Percentiles rank a stretch among this genome's conserved stretches.
Evolutionary conservation across 2,329 filamentous ascomycete genomes (phyloP).

Genomic region (Sporothrix euskadiensis): DNA sequence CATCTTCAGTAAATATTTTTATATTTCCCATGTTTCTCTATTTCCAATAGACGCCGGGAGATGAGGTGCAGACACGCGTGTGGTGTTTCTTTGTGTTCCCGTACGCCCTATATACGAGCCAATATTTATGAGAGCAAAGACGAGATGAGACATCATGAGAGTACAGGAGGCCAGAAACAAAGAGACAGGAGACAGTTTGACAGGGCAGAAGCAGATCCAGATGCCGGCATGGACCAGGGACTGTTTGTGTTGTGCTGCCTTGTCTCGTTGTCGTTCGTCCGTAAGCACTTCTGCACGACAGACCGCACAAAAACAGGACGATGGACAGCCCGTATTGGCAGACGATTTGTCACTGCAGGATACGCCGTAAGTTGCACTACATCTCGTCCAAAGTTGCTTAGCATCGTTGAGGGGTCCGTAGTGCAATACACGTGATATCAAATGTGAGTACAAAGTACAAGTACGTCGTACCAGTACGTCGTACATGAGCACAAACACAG

Average conservation of each 20-base stretch:
- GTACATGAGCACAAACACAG: background rate
- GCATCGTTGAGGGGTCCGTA: background rate
- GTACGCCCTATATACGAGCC: constrained; percentile 3
- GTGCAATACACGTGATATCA: constrained; percentile 1
- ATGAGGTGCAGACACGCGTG: background rate
- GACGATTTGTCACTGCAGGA: background rate
- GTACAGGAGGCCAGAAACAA: background rate
- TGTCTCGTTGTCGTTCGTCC: background rate
- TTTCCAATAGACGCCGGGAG: background rate
- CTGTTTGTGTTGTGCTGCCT: background rate
- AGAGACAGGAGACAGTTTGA: background rate
- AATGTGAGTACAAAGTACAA: background rate
- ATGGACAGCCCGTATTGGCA: background rate
- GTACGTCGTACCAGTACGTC: background rate
- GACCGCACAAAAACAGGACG: background rate
- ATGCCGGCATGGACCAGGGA: background rate
- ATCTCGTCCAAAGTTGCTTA: constrained; percentile 1
- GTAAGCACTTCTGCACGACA: constrained; percentile 10
- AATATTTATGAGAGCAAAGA: background rate
- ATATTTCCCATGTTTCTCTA: background rate
- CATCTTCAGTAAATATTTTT: background rate
- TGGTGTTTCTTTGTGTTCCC: background rate
- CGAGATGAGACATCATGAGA: background rate
- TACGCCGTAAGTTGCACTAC: background rate
- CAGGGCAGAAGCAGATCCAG: background rate